Evolutionary conservation across 257 asterid genomes (phyloP), one percentile per base, ranked within the genome.

Genomic region (Vinca minor): DNA sequence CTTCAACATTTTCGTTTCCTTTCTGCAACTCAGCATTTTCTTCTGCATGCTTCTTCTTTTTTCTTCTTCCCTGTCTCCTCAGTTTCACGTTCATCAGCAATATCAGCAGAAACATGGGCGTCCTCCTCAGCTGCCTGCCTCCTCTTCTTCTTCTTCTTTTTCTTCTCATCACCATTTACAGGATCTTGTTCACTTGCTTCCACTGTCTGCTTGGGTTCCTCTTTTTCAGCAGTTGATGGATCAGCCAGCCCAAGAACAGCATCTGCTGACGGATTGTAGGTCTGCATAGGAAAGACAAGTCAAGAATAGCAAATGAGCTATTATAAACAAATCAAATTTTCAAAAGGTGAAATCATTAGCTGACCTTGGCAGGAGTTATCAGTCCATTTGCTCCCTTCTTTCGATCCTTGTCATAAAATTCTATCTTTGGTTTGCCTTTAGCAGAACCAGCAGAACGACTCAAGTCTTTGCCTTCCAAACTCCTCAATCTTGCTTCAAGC

Each of bases 341-440:
- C n/a, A 9, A 49, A 31, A 49, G 9, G 23, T 14, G 52, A 35
- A 55, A 62, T 20, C 8, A 36, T 60, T 42, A 17, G 23, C 69
- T 63, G 50, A 85, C 94, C 91, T 83, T 85, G 52, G 86, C 96
- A 23, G 89, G 85, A 18, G 91, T 82, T 23, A 80, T 85, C 82
- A 89, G 38, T 58, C 85, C 96, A 42, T 86, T 92, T 7, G 84
- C 69, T 39, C 91, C 95, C 63, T 84, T 84, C 79, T 86, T 89
- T n/a, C 76, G 72, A 52, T 89, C 95, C 82, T 87, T 89, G 81
- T 84, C 89, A 63, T 87, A 89, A 67, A 79, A 61, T 81, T 89
- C 96, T 29, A 87, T 87, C 78, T 80, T 87, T 2, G 95, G 95
- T 65, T 89, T 87, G 71, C 95, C 95, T 78, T 89, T 89, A 14